phyloP scores from a whole-genome alignment of 805 yeast genomes.

The Nakazawaea wickerhamii region DNA sequence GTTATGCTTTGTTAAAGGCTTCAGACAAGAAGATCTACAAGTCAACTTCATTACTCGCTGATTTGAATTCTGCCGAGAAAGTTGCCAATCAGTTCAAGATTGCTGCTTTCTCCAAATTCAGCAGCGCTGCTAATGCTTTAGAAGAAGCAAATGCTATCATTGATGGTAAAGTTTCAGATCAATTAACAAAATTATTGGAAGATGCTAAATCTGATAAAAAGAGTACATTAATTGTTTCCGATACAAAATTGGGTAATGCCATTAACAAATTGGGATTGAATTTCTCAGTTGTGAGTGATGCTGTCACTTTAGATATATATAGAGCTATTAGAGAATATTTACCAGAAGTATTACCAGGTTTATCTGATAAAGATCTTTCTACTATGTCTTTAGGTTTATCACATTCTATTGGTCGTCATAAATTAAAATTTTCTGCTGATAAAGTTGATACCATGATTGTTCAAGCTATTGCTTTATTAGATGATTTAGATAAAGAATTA shows the following conservation, averaged over 20 bases:
- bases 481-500: conserved; percentile 94
- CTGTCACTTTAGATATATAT: conserved; percentile 89
- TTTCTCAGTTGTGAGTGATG: conserved; percentile 87
- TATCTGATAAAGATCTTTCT: conserved; percentile 74
- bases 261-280: conserved; percentile 91
- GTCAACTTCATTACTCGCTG: conserved; percentile 66
- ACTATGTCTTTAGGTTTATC: conserved; percentile 98
- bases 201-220: conserved; percentile 78
- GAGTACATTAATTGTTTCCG: conserved; percentile 84
- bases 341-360: conserved; percentile 92
- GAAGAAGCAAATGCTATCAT: conserved; percentile 90
- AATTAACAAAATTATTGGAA: conserved; percentile 69
- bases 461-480: conserved; percentile 95
- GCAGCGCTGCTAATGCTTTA: conserved; percentile 90
- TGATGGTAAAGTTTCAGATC: conserved; percentile 90
- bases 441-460: conserved; percentile 99
- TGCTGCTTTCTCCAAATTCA: conserved; percentile 92
- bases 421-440: conserved; percentile 95
- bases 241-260: conserved; percentile 92
- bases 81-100: conserved; percentile 88
- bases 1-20: conserved; percentile 95
- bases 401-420: conserved; percentile 97
- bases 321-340: conserved; percentile 93
- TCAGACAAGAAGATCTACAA: conserved; percentile 96
- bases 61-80: conserved; percentile 75